phyloP scores from a whole-genome alignment of 2,329 filamentous ascomycete species.

The Talaromyces albobiverticillius region DNA sequence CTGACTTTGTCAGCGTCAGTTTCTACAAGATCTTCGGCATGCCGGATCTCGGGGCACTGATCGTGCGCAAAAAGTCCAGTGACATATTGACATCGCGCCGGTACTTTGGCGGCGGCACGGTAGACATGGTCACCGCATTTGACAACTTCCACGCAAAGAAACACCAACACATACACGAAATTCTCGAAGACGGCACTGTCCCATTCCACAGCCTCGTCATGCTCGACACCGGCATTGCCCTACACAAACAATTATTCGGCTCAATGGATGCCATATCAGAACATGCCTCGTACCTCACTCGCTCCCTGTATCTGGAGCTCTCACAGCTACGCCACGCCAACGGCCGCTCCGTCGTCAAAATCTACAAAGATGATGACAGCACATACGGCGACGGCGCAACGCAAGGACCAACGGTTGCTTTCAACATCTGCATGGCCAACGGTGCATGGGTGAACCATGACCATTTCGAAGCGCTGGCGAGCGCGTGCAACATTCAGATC shows the following conservation, averaged over 20 bases:
- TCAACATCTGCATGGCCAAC: constrained; percentile 70
- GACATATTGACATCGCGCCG: constrained; percentile 62
- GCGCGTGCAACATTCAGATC: constrained; percentile 74
- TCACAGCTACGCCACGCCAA: constrained; percentile 65
- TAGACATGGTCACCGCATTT: constrained; percentile 79
- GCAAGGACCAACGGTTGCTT: constrained; percentile 75
- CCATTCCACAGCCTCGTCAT: constrained; percentile 89
- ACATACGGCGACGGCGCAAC: constrained; percentile 44
- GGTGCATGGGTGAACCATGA: constrained; percentile 75
- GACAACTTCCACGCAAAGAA: constrained; percentile 82
- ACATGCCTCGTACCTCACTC: constrained; percentile 67
- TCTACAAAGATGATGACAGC: constrained; percentile 55
- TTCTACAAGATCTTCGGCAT: constrained; percentile 98
- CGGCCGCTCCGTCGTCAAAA: constrained; percentile 59
- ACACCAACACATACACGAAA: constrained; percentile 67
- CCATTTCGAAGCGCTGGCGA: constrained; percentile 86
- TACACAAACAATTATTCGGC: constrained; percentile 67
- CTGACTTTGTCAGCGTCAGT: constrained; percentile 84
- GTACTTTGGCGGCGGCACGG: constrained; percentile 93
- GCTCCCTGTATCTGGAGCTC: constrained; percentile 59
- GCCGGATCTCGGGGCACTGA: constrained; percentile 80
- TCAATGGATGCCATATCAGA: constrained; percentile 66
- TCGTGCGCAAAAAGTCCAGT: constrained; percentile 71
- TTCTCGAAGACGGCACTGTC: constrained; percentile 84
- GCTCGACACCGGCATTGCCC: constrained; percentile 67